phyloP scores from a whole-genome alignment of 768 basidiomycete species.

The Leccinum incarnatum region DNA sequence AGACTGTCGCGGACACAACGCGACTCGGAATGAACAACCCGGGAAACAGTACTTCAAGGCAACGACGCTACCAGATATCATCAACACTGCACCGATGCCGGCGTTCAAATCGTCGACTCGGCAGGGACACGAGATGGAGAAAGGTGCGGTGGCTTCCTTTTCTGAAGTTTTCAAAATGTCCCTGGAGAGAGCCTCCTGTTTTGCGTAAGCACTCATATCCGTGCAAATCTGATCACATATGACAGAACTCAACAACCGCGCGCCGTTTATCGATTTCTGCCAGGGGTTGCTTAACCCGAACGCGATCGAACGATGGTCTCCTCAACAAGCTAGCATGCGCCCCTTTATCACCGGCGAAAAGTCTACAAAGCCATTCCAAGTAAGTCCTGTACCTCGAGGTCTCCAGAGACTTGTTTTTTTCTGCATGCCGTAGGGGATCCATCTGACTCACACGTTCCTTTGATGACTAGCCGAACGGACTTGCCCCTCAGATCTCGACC shows the following conservation, averaged over 20 bases:
- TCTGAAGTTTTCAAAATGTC: background rate
- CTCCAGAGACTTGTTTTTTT: background rate
- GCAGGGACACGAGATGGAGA: conserved; percentile 82
- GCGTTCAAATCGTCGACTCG: conserved; percentile 71
- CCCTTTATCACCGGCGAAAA: conserved; percentile 99
- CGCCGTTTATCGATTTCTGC: conserved; percentile 97
- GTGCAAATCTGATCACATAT: conserved; percentile 17
- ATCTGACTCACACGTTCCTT: conserved; percentile 3
- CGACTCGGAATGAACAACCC: conserved; percentile 78
- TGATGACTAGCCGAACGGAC: conserved; percentile 51
- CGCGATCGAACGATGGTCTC: conserved; percentile 94
- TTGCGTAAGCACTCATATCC: conserved; percentile 8
- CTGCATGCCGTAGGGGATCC: background rate
- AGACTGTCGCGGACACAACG: conserved; percentile 52
- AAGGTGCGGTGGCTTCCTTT: conserved; percentile 51
- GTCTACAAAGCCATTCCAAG: conserved; percentile 82
- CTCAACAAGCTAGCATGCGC: conserved; percentile 92
- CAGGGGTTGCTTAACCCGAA: conserved; percentile 92
- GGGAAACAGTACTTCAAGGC: conserved; percentile 99
- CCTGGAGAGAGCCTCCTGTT: background rate
- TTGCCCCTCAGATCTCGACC: conserved; percentile 27
- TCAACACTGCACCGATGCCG: conserved; percentile 94
- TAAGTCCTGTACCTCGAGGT: conserved; percentile 35
- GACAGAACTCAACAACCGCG: conserved; percentile 87
- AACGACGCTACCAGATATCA: conserved; percentile 88